Percentiles rank a stretch among this genome's conserved stretches.
These are phyloP conservation scores for Melianthus villosus DNA, from an alignment of 441 rosid genomes.

Conservation along the genomic window DNA sequence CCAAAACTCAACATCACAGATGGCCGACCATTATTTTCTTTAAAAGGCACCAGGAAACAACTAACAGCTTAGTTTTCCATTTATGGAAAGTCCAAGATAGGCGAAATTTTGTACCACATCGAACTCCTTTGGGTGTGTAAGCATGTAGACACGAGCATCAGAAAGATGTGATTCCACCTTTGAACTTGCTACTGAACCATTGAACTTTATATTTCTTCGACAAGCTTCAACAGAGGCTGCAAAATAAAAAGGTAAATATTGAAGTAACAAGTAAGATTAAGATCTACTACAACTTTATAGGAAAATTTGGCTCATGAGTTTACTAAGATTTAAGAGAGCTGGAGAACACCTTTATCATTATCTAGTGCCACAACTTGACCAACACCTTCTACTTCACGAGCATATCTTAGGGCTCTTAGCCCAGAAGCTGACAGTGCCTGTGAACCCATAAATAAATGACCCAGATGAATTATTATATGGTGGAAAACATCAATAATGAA, in stretches of 20 bases:
- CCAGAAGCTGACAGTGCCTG: slow-evolving; percentile 97
- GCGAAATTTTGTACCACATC: slow-evolving; percentile 94
- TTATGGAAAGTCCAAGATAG: no score
- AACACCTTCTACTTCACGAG: slow-evolving; percentile 75
- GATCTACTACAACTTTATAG: no score
- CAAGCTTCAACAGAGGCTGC: slow-evolving; percentile 85
- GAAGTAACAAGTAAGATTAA: not conserved
- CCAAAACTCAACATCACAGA: no score
- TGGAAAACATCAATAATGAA: no score
- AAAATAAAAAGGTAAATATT: slow-evolving; percentile 4
- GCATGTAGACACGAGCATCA: slow-evolving; percentile 93
- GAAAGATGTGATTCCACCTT: slow-evolving; percentile 85
- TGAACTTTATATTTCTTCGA: slow-evolving; percentile 73
- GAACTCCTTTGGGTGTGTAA: slow-evolving; percentile 79
- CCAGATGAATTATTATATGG: no score
- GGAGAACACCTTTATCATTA: slow-evolving; percentile 58
- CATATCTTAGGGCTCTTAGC: slow-evolving; percentile 79
- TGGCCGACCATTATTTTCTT: no score
- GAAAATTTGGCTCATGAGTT: no score
- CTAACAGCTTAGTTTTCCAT: no score
- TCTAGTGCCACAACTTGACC: slow-evolving; percentile 90
- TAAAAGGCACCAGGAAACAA: no score
- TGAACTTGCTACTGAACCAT: slow-evolving; percentile 62
- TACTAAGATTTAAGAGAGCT: no score
- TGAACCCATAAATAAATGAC: no score